Evolutionary conservation across 2,329 filamentous ascomycete species (phyloP).

Genomic region (Sporothrix pallida): DNA sequence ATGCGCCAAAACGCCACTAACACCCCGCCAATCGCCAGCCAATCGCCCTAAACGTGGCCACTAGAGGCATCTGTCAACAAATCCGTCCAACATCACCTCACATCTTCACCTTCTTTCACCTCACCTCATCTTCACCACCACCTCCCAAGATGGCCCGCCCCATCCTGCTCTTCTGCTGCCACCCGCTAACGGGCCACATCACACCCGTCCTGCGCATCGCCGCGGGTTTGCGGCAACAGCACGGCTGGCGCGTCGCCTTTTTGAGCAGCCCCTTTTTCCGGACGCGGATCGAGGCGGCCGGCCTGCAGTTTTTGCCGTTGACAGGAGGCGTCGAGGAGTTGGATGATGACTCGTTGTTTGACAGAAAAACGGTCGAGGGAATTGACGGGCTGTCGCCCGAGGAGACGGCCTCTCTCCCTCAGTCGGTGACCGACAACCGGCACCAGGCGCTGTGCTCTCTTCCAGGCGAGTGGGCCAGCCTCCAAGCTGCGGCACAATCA

Average conservation of each 20-base stretch:
- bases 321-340: constrained; percentile 45
- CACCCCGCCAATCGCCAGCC: not conserved
- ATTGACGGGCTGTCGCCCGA: constrained; percentile 24
- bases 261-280: constrained; percentile 47
- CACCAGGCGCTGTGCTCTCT: constrained; percentile 45
- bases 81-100: not conserved
- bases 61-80: not conserved
- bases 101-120: not conserved
- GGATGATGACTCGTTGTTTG: constrained; percentile 42
- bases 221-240: constrained; percentile 40
- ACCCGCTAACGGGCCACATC: constrained; percentile 48
- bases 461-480: constrained; percentile 45
- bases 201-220: constrained; percentile 47
- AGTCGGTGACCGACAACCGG: constrained; percentile 44
- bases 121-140: not conserved
- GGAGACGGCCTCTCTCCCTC: constrained; percentile 33
- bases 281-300: constrained; percentile 45
- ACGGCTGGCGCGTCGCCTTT: constrained; percentile 46
- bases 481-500: constrained; percentile 41
- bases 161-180: constrained; percentile 45
- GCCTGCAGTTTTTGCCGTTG: constrained; percentile 46
- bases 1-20: not conserved
- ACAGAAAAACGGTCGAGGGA: not conserved
- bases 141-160: constrained; percentile 24
- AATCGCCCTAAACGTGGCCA: constrained; percentile 11